Conservation (phyloP, 2,329 filamentous ascomycete genomes). For the Elsinoe australis region DNA sequence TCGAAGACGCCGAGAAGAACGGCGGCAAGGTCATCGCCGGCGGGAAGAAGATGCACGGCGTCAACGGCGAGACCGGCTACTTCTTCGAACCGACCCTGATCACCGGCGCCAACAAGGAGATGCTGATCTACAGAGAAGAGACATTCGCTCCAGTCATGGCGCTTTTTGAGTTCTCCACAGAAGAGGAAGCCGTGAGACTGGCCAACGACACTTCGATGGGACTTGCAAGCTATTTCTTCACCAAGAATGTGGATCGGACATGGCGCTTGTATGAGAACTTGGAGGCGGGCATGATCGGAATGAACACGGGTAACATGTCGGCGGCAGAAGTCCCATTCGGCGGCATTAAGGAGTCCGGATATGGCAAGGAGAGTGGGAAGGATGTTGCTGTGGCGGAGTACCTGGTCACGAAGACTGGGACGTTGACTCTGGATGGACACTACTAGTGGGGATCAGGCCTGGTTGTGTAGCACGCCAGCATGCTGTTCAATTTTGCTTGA, state of each 20-base stretch:
- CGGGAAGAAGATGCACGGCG: slow-evolving; percentile 40
- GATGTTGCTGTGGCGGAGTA: slow-evolving; percentile 54
- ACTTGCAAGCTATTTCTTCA: slow-evolving; percentile 60
- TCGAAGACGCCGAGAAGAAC: slow-evolving; percentile 55
- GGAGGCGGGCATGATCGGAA: slow-evolving; percentile 62
- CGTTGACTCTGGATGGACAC: slow-evolving; percentile 52
- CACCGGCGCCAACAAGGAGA: slow-evolving; percentile 50
- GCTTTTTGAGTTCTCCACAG: slow-evolving; percentile 57
- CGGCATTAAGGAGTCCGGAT: slow-evolving; percentile 60
- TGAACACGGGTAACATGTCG: slow-evolving; percentile 56
- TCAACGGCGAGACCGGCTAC: slow-evolving; percentile 47
- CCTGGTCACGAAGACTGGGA: slow-evolving; percentile 57
- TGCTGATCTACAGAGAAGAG: slow-evolving; percentile 53
- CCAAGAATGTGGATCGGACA: slow-evolving; percentile 57
- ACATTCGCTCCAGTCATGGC: slow-evolving; percentile 59
- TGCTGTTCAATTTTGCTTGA: too few relatives aligned
- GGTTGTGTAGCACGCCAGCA: too few relatives aligned
- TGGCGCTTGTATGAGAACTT: slow-evolving; percentile 60
- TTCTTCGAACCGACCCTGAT: slow-evolving; percentile 65
- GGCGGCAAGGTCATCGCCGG: slow-evolving; percentile 59
- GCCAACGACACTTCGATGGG: slow-evolving; percentile 59
- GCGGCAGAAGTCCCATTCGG: slow-evolving; percentile 61
- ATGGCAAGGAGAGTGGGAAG: slow-evolving; percentile 61
- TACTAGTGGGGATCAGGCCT: too few relatives aligned
- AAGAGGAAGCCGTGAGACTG: slow-evolving; percentile 53